Conservation (phyloP, 2,329 filamentous ascomycete species). For the Cladophialophora carrionii region DNA sequence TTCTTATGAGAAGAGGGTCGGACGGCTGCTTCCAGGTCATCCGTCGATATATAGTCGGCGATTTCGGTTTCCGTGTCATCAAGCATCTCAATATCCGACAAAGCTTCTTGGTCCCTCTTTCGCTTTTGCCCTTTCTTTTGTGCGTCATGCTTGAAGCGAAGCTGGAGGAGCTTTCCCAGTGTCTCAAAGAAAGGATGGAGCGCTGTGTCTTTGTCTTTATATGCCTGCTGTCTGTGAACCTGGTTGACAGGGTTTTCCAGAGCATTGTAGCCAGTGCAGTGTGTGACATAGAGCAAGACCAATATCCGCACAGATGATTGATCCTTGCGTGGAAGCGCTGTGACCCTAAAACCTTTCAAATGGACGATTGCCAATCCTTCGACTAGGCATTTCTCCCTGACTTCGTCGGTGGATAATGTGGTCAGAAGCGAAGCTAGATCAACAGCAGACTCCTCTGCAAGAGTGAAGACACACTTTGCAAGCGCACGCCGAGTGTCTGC, state of each 20-base stretch:
- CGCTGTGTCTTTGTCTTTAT: conserved; percentile 18
- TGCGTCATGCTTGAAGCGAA: conserved; percentile 5
- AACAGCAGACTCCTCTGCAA: conserved; percentile 7
- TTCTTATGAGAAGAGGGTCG: conserved; percentile 49
- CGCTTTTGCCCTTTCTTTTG: conserved; percentile 23
- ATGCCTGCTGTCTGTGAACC: conserved; percentile 20
- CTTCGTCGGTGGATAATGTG: neutral
- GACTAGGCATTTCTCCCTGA: conserved; percentile 14
- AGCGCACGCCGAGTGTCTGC: conserved; percentile 47
- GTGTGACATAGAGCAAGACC: conserved; percentile 26
- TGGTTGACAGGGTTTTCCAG: conserved; percentile 5
- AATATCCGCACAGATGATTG: conserved; percentile 9
- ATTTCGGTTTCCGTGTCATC: conserved; percentile 23
- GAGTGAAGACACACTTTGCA: conserved; percentile 37
- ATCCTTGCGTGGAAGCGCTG: conserved; percentile 8
- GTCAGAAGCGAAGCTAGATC: conserved; percentile 13
- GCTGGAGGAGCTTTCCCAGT: conserved; percentile 4
- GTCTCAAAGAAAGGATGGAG: conserved; percentile 19
- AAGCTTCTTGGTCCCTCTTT: conserved; percentile 20
- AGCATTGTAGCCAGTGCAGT: conserved; percentile 23
- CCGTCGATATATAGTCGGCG: conserved; percentile 22
- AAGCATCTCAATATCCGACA: conserved; percentile 12
- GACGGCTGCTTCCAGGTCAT: conserved; percentile 14
- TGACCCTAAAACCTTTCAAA: conserved; percentile 8
- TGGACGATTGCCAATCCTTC: conserved; percentile 15